Evolutionary conservation across 148 eudicot genomes (phyloP).

Genomic region (Chenopodium suecicum): DNA sequence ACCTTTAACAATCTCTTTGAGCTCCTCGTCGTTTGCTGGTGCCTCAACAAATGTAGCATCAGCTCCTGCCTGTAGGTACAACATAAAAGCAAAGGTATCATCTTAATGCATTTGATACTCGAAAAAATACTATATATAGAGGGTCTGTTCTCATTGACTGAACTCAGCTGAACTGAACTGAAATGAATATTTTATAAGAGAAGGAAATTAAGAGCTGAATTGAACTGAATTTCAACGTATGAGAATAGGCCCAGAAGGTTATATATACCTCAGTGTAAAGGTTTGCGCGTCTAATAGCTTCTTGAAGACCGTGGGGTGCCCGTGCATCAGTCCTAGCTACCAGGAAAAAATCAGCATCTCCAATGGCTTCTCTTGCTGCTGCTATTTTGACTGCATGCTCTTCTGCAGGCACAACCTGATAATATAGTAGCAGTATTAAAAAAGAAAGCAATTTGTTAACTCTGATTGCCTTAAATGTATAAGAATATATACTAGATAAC

Average conservation of each 20-base stretch:
- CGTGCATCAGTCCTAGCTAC: conserved; percentile 44
- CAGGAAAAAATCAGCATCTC: conserved; percentile 39
- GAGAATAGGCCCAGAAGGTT: no score
- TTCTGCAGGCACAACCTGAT: conserved; percentile 30
- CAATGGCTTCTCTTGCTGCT: conserved; percentile 42
- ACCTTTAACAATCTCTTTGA: conserved; percentile 7
- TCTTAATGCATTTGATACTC: background rate
- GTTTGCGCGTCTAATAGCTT: conserved; percentile 37
- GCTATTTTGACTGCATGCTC: conserved; percentile 41
- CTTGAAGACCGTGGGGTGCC: conserved; percentile 35
- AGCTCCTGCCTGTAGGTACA: conserved; percentile 22
- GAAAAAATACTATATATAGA: background rate
- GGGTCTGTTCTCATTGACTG: no score
- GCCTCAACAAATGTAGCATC: conserved; percentile 31
- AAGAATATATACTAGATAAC: no score
- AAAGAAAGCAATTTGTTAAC: background rate
- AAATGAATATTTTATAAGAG: no score
- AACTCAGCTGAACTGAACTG: no score
- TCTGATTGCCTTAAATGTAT: background rate
- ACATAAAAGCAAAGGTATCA: background rate
- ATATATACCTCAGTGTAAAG: conserved; percentile 30
- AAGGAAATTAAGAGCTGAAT: no score
- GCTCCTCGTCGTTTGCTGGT: conserved; percentile 24
- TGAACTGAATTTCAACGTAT: no score
- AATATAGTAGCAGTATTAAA: background rate